Evolutionary conservation across 352 stramenopile species (phyloP).

Genomic region (Pythium periplocum): DNA sequence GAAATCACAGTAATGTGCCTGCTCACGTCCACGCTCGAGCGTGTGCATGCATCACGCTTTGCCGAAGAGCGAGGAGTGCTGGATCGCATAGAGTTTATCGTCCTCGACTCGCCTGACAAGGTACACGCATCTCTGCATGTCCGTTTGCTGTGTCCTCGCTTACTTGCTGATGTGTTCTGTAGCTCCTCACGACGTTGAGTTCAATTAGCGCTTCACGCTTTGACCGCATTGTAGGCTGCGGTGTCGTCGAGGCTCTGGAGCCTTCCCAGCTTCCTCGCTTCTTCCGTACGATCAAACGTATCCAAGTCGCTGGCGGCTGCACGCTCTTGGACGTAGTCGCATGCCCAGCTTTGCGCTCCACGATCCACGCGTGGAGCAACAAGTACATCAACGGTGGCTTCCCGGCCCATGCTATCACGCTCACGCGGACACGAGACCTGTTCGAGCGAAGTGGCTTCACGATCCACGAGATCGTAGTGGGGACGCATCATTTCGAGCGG

Average conservation of each 20-base stretch:
- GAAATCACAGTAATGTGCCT: conserved; percentile 47
- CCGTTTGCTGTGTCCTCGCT: not conserved
- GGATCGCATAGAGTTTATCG: conserved; percentile 66
- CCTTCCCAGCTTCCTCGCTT: conserved; percentile 41
- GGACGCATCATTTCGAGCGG: conserved; percentile 77
- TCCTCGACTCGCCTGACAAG: conserved; percentile 58
- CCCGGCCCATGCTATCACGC: conserved; percentile 49
- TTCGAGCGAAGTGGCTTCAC: conserved; percentile 51
- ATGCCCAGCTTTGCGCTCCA: conserved; percentile 56
- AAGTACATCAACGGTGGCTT: conserved; percentile 77
- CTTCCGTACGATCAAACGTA: conserved; percentile 58
- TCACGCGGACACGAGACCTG: conserved; percentile 40
- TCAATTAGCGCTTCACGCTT: conserved; percentile 58
- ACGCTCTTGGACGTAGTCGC: conserved; percentile 68
- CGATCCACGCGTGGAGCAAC: conserved; percentile 76
- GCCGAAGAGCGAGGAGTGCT: conserved; percentile 49
- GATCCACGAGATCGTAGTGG: conserved; percentile 52
- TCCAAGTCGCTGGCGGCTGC: conserved; percentile 41
- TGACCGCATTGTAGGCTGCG: conserved; percentile 54
- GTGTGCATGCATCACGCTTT: conserved; percentile 52
- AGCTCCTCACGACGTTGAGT: conserved; percentile 53
- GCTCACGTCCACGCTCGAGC: conserved; percentile 50
- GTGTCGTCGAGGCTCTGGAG: conserved; percentile 46
- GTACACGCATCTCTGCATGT: conserved; percentile 4
- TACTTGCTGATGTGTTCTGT: not conserved